Evolutionary conservation across 2,329 filamentous ascomycete species (phyloP), one percentile per base, ranked within the genome.

Genomic region (Sordariomycetes sp.): DNA sequence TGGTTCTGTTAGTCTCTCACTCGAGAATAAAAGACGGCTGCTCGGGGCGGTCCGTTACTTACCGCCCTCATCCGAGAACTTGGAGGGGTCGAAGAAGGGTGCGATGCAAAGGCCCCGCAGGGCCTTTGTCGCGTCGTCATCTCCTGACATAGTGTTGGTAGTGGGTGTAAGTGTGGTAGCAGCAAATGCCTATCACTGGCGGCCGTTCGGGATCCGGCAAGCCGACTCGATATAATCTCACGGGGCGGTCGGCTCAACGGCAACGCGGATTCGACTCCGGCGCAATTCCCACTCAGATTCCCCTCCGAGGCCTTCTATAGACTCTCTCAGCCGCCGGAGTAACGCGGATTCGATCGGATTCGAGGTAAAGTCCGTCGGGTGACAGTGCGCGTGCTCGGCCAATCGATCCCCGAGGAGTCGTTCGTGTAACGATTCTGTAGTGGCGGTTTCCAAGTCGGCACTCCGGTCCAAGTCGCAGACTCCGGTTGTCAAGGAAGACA

Each of bases 1-100:
- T 43, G 37, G 37, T 43, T 43, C 60, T 40, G 63, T 77, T 62
- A 75, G 74, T 55, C 16, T 25, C 53, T 14, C 6, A 12, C 10
- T 14, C 53, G 50, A 10, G n/a, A n/a, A n/a, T n/a, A n/a, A 43
- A 61, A 35, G 37, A 54, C 25, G 37, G 12, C 16, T n/a, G 14
- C 12, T 12, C 8, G n/a, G 4, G 46, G 6, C 18, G 46, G 46
- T 8, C 16, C 43, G 24, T 10, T 18, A 61, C 61, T 61, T 62
- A 62, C 61, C 59, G 53, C 60, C 60, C 12, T 61, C 60, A 20
- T 54, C 57, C 18, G 58, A 53, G 32, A 61, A 61, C 10, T 52
- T 60, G 22, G 50, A 52, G 6, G 50, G 28, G 55, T 60, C 59
- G 52, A 60, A 61, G 58, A 62, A 62, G 8, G 61, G 61, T 16